Conservation (phyloP, 2,329 filamentous ascomycete genomes). For the Alternaria infectoria region DNA sequence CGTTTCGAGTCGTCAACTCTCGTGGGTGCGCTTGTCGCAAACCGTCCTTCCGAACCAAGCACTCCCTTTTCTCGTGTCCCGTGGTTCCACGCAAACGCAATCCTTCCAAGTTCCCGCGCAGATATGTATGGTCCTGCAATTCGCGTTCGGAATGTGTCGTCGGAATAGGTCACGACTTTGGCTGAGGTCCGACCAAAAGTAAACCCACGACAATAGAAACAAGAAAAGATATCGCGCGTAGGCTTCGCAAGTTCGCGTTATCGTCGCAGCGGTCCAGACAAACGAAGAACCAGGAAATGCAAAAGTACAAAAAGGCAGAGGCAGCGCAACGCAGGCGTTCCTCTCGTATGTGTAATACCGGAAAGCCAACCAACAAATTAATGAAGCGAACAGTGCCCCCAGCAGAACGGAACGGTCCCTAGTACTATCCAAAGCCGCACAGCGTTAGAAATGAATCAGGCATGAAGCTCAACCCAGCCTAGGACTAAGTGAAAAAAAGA, state of each 20-base stretch:
- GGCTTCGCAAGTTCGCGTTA: neutral
- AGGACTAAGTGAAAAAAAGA: constrained; percentile 1
- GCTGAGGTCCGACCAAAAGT: constrained; percentile 1
- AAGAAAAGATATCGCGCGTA: neutral
- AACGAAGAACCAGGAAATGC: neutral
- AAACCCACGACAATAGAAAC: constrained; percentile 1
- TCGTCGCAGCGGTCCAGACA: neutral
- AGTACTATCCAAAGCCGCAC: neutral
- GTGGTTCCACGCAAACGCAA: neutral
- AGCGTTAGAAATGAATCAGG: neutral
- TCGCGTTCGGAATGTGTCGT: neutral
- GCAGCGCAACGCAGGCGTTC: neutral
- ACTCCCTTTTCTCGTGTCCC: neutral
- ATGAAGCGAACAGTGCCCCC: constrained; percentile 1
- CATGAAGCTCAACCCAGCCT: neutral
- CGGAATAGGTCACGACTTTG: neutral
- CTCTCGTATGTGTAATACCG: neutral
- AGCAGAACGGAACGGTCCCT: neutral
- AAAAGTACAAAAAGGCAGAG: neutral
- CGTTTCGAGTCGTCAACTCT: constrained; percentile 1
- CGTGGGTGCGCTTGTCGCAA: neutral
- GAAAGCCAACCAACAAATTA: neutral
- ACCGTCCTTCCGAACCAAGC: neutral
- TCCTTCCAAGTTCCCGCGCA: neutral
- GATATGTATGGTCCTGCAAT: neutral